Conservation (phyloP, 305 asterid species). For the Fraxinus floribunda region DNA sequence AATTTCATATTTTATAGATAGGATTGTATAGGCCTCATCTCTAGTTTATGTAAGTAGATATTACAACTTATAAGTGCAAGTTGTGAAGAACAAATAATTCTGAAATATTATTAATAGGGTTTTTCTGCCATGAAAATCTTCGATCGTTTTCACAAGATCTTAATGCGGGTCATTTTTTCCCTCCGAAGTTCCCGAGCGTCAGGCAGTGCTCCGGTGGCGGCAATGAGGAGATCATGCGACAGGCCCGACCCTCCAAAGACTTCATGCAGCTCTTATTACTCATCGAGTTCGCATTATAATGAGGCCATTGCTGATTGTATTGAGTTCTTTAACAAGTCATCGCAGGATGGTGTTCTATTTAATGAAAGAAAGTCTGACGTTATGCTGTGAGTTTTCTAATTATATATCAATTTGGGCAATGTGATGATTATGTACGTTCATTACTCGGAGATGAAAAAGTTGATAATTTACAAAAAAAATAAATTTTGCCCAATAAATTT, state of each 20-base stretch:
- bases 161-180: conserved; percentile 58
- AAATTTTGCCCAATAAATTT: neutral
- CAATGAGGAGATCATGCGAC: conserved; percentile 52
- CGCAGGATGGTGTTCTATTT: conserved; percentile 26
- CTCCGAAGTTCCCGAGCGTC: conserved; percentile 17
- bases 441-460: neutral
- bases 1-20: conserved; percentile 3
- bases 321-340: conserved; percentile 71
- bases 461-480: neutral
- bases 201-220: conserved; percentile 22
- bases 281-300: conserved; percentile 54
- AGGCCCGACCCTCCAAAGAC: conserved; percentile 58
- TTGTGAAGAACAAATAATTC: neutral
- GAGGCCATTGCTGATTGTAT: conserved; percentile 86
- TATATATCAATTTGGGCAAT: neutral
- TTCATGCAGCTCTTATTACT: conserved; percentile 67
- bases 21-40: conserved; percentile 9
- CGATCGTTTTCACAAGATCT: conserved; percentile 55
- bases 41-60: neutral
- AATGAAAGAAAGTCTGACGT: conserved; percentile 45
- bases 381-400: conserved; percentile 22
- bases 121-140: conserved; percentile 49
- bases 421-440: neutral
- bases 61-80: neutral
- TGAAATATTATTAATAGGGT: neutral